Percentiles rank a stretch among this genome's conserved stretches.
Evolutionary conservation across 257 asterid genomes (phyloP).

Genomic region (Echites panduratus): DNA sequence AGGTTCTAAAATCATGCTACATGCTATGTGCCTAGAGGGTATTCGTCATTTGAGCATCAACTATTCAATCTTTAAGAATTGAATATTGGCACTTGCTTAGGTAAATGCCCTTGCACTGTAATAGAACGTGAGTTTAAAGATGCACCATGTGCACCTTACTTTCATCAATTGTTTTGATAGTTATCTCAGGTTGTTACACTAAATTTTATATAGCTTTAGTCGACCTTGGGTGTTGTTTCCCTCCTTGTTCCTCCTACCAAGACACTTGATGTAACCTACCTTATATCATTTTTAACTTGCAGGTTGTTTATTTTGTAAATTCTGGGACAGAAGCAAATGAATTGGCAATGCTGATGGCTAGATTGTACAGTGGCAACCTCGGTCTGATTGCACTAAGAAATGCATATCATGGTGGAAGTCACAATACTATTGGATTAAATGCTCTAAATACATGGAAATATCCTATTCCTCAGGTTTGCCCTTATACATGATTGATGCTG

Average conservation of each 20-base stretch:
- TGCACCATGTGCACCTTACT: not conserved
- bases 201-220: not conserved
- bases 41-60: not conserved
- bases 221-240: not conserved
- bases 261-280: not conserved
- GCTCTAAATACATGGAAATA: conserved; percentile 94
- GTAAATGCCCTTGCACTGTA: not conserved
- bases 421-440: conserved; percentile 78
- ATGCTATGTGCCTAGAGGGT: not conserved
- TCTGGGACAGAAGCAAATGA: conserved; percentile 98
- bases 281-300: conserved; percentile 26
- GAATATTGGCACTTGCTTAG: not conserved
- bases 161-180: not conserved
- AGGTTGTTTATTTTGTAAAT: conserved; percentile 93
- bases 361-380: conserved; percentile 74
- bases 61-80: not conserved
- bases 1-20: not conserved
- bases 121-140: not conserved
- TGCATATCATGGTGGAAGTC: conserved; percentile 95
- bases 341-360: conserved; percentile 92
- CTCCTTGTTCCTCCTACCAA: not conserved
- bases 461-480: conserved; percentile 84
- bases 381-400: conserved; percentile 85
- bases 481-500: not conserved
- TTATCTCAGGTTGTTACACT: not conserved